Evolutionary conservation across 257 asterid species (phyloP).

Genomic region (Rauvolfia tetraphylla): DNA sequence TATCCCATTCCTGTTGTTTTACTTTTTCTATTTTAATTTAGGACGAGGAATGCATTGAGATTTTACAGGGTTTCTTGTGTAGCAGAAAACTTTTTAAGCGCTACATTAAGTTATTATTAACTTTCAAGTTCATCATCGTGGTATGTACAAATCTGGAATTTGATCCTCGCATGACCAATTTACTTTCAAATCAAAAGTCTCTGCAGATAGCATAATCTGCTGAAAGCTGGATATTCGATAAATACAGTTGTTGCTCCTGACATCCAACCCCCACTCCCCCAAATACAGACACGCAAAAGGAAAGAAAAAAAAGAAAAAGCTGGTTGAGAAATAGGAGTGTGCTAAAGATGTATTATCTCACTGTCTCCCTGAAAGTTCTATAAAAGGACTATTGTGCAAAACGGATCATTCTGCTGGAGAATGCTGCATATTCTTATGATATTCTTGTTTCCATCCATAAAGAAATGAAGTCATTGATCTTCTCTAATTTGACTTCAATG

Average conservation of each 20-base stretch:
- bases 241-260: not conserved
- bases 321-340: not conserved
- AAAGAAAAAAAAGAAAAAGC: not conserved
- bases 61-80: not conserved
- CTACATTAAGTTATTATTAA: not conserved
- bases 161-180: not conserved
- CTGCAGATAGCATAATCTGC: not conserved
- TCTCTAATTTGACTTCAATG: not conserved
- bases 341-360: not conserved
- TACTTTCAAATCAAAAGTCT: not conserved
- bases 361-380: too few relatives aligned
- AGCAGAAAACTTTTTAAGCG: not conserved
- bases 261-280: not conserved
- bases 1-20: not conserved
- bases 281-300: not conserved
- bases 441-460: not conserved
- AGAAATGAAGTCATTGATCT: not conserved
- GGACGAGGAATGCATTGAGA: not conserved
- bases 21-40: not conserved
- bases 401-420: not conserved
- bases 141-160: not conserved
- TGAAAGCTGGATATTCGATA: not conserved
- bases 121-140: not conserved
- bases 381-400: not conserved
- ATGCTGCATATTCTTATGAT: not conserved